Base-by-base conservation (phyloP, 202 grass and related monocot genomes). In the Zoysia matrella region DNA sequence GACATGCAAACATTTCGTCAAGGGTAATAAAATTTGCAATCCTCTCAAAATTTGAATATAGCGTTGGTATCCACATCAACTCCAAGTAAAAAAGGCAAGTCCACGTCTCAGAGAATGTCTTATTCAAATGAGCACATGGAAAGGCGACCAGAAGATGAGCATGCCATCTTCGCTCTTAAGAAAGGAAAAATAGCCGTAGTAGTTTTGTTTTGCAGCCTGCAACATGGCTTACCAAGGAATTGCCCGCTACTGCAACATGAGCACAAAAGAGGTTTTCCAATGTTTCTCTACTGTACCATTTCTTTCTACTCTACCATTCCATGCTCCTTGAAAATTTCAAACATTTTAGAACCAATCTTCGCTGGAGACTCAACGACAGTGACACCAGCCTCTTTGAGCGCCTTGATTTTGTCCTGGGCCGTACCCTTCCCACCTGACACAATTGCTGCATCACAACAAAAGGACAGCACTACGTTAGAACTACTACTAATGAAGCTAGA, bases 401-500 rank as follows among this genome's bases (percentile, higher is more conserved):
- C 80, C 85, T 93, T 95, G 45, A 95, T 95, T 87, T 98, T 98
- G 87, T 98, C 91, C 61, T 93, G 91, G 51, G 90, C 92, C 0
- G 93, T 98, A 55, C 90, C 92, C 87, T 95, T 95, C 2, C 96
- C 93, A 15, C 96, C 95, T 45, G 95, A 90, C 64, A 98, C 93
- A 47, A 95, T 95, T 69, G 92, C 93, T 93, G 91, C 79, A 88
- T 11, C 22, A 79, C 47, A 79, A 64, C 1, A 47, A 53, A 10
- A 45, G 16, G 47, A 74, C 3, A 10, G 45, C 11, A 43, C 0
- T 60, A 76, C 14, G 82, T 78, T 78, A 89, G 78, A 67, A 66
- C 83, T 9, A 41, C 30, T 36, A 36, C 30, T 13, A n/a, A 50
- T 61, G 54, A 46, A 13, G 22, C 2, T 8, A 11, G 6, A 41